Evolutionary conservation across 2,329 filamentous ascomycete genomes (phyloP), one percentile per base, ranked within the genome.

Genomic region (Ophiostoma ulmi): DNA sequence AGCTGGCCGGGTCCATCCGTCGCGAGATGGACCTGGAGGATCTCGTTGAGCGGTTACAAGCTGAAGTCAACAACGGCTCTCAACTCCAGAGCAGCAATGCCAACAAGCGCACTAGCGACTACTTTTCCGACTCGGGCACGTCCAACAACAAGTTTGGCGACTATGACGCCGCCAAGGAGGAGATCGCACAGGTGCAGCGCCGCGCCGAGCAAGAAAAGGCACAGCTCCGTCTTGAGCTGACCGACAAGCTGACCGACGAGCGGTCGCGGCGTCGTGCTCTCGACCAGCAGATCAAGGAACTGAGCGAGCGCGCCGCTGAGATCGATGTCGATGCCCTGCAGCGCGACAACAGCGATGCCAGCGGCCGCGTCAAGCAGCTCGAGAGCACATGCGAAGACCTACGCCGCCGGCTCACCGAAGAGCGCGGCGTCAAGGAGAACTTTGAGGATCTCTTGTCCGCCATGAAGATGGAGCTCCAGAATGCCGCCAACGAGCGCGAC

Each of bases 21-120:
- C 88, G 95, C 73, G 95, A 99, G 82, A 94, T 99, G 87, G 95
- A 99, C 75, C 81, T 99, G 41, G 95, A 99, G 80, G 95, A 99
- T 79, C 85, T 98, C 66, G 90, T 98, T 0, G 95, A 99, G 75
- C 86, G 91, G 71, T 82, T 97, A 75, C 94, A 97, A 78, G 83
- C 88, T n/a, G 93, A 97, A 77, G 84, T 85, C 73, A 85, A 84
- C 79, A 67, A 26, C 39, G 80, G 84, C 79, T 77, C 83, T 75
- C 65, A 44, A 8, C 11, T 14, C 4, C 39, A 41, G 38, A 48
- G 14, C 65, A 67, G 20, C n/a, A 76, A 85, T 38, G 89, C 87
- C 73, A 90, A 87, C 73, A 90, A 91, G 78, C 87, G 94, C 72
- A 96, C 92, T 11, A 98, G 95, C 80, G 95, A 99, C 80, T 98